These are phyloP conservation scores for Diplosphaera chodatii DNA, from an alignment of 139 green algal genomes.

Conservation along the genomic window DNA sequence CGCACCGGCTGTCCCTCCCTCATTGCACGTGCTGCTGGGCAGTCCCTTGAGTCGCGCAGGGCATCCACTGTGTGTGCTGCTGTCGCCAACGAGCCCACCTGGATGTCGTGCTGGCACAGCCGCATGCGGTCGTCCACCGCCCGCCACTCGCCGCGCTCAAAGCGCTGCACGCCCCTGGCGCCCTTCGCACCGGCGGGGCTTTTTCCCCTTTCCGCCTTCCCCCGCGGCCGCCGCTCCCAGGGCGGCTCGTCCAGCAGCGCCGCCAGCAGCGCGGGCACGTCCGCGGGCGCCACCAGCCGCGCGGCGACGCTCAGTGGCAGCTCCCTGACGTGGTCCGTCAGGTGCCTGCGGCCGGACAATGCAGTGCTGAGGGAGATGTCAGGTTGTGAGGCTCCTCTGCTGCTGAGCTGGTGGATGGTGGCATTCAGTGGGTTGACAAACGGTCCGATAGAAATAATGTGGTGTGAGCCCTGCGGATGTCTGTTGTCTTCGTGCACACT, in stretches of 20 bases:
- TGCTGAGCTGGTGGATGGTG: no score
- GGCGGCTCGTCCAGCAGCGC: constrained; percentile 71
- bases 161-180: constrained; percentile 48
- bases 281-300: constrained; percentile 57
- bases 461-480: not conserved
- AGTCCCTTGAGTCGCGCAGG: no score
- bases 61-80: no score
- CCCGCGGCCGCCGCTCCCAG: constrained; percentile 42
- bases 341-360: constrained; percentile 47
- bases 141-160: no score
- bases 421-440: not conserved
- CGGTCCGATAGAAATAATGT: not conserved
- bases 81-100: constrained; percentile 32
- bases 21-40: no score
- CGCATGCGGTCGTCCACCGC: constrained; percentile 48
- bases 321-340: constrained; percentile 58
- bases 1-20: no score
- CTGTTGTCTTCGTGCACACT: not conserved
- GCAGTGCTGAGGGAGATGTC: not conserved
- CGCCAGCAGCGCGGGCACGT: constrained; percentile 62
- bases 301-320: constrained; percentile 61
- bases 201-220: constrained; percentile 28
- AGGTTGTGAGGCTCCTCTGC: not conserved
- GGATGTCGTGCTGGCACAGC: constrained; percentile 60
- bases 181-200: constrained; percentile 39